These are phyloP conservation scores for Fraxinus ornus DNA, from an alignment of 305 asterid genomes.

Conservation along the genomic window DNA sequence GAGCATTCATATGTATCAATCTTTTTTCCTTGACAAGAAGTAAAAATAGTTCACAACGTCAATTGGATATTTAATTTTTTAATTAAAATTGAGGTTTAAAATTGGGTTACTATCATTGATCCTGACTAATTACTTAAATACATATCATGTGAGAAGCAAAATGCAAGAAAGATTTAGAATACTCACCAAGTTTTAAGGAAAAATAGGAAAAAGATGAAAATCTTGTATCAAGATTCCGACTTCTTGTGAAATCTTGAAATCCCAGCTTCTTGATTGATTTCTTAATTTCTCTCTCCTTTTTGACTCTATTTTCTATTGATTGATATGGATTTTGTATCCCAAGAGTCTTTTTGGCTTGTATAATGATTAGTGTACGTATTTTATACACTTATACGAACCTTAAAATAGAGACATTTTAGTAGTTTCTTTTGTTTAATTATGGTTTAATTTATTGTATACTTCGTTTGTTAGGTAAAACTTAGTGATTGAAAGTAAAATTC, in stretches of 20 bases:
- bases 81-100: neutral
- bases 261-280: neutral
- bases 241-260: neutral
- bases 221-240: neutral
- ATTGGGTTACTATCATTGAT: too few species aligned
- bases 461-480: neutral
- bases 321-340: neutral
- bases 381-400: neutral
- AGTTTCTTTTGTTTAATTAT: too few species aligned
- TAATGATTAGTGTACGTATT: neutral
- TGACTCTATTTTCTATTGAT: neutral
- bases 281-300: too few species aligned
- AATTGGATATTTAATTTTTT: neutral
- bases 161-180: neutral
- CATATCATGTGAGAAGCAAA: neutral
- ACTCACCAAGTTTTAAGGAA: neutral
- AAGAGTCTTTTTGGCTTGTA: neutral
- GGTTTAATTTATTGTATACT: too few species aligned
- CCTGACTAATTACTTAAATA: neutral
- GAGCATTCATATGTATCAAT: neutral
- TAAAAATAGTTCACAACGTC: neutral
- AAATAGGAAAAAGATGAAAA: neutral
- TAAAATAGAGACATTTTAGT: neutral
- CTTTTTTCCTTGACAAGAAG: neutral
- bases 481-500: neutral